Evolutionary conservation across 805 yeast species (phyloP).

Genomic region (Ogataea chonburiensis): DNA sequence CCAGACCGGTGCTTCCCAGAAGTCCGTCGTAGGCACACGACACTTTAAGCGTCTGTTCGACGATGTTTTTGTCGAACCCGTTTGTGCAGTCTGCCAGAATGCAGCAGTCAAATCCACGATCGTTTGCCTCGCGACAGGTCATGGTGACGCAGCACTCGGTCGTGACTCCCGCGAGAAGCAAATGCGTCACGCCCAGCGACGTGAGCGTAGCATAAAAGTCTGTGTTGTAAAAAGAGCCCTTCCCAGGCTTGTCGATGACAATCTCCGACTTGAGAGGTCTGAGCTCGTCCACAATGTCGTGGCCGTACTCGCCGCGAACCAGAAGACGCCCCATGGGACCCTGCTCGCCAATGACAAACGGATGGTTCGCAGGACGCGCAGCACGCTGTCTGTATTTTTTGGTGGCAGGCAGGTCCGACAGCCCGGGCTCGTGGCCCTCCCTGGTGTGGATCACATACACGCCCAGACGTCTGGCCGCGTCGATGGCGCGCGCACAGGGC

Average conservation of each 20-base stretch:
- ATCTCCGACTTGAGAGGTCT: slow-evolving; percentile 29
- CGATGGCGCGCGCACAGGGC: slow-evolving; percentile 24
- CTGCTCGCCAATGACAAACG: slow-evolving; percentile 28
- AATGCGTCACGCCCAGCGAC: slow-evolving; percentile 30
- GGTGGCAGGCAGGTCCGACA: slow-evolving; percentile 31
- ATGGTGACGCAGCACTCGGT: slow-evolving; percentile 36
- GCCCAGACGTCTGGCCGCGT: slow-evolving; percentile 30
- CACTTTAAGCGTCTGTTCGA: slow-evolving; percentile 15
- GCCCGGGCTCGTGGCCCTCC: slow-evolving; percentile 32
- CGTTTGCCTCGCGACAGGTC: slow-evolving; percentile 35
- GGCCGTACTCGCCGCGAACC: slow-evolving; percentile 34
- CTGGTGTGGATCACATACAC: slow-evolving; percentile 33
- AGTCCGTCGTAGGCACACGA: slow-evolving; percentile 21
- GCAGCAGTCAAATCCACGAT: slow-evolving; percentile 33
- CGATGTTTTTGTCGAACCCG: slow-evolving; percentile 17
- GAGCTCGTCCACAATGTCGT: slow-evolving; percentile 33
- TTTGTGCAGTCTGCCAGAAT: slow-evolving; percentile 18
- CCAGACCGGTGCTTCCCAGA: slow-evolving; percentile 14
- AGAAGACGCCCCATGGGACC: slow-evolving; percentile 35
- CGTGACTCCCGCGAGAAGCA: slow-evolving; percentile 33
- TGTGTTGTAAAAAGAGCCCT: slow-evolving; percentile 35
- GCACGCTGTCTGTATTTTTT: slow-evolving; percentile 28
- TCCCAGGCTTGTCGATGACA: slow-evolving; percentile 35
- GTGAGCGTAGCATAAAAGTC: slow-evolving; percentile 30
- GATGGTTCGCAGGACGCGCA: slow-evolving; percentile 21